phyloP scores from a whole-genome alignment of 2,329 filamentous ascomycete species.

The Aspergillus quadricinctus region DNA sequence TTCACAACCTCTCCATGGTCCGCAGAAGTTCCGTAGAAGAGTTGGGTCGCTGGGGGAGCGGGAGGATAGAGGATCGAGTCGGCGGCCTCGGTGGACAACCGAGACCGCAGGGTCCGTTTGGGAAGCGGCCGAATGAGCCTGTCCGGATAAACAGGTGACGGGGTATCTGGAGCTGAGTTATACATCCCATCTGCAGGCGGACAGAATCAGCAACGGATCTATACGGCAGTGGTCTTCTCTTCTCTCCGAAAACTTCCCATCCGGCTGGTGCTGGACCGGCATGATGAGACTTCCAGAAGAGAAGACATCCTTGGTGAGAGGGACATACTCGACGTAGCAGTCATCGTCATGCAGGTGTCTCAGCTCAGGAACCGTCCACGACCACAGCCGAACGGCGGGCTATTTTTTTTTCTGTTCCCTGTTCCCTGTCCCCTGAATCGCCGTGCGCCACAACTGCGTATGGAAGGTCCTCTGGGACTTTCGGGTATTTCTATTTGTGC shows the following conservation, averaged over 20 bases:
- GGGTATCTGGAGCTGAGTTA: constrained; percentile 60
- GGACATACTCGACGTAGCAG: constrained; percentile 43
- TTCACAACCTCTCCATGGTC: constrained; percentile 52
- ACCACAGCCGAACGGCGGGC: constrained; percentile 22
- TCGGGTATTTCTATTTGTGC: neutral
- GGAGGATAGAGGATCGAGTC: constrained; percentile 79
- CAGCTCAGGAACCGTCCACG: constrained; percentile 24
- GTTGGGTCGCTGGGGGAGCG: constrained; percentile 62
- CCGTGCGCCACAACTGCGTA: neutral
- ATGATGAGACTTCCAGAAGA: constrained; percentile 13
- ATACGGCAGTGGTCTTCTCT: constrained; percentile 17
- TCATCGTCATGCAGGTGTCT: constrained; percentile 33
- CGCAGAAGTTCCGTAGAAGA: constrained; percentile 69
- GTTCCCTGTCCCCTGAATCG: constrained; percentile 9
- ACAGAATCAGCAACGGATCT: constrained; percentile 35
- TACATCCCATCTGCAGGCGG: constrained; percentile 45
- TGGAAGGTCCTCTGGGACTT: neutral
- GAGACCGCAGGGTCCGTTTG: constrained; percentile 80
- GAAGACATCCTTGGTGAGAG: constrained; percentile 15
- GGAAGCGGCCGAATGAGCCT: constrained; percentile 90
- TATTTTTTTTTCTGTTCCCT: constrained; percentile 11
- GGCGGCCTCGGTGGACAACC: constrained; percentile 78
- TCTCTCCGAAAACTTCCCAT: constrained; percentile 7
- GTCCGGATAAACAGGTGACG: constrained; percentile 77
- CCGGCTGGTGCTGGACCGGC: constrained; percentile 9